Percentiles rank a stretch among this genome's conserved stretches.
Evolutionary conservation across 768 basidiomycete genomes (phyloP).

Genomic region (Dioszegia aurantiaca): DNA sequence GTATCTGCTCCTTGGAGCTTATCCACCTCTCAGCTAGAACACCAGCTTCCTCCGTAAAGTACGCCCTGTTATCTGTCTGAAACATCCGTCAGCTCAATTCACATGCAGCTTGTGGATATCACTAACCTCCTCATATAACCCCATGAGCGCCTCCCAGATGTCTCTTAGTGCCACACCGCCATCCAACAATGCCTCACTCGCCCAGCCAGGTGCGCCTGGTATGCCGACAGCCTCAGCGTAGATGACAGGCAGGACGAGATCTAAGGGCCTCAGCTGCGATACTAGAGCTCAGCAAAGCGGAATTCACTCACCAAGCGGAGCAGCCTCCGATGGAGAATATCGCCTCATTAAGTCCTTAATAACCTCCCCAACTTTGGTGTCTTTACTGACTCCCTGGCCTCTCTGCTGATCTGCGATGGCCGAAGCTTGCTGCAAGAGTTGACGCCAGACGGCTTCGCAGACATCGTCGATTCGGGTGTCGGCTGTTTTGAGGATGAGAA

Average conservation of each 20-base stretch:
- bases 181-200: slow-evolving; percentile 70
- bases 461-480: slow-evolving; percentile 83
- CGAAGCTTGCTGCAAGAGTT: slow-evolving; percentile 62
- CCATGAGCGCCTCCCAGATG: slow-evolving; percentile 61
- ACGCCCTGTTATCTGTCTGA: slow-evolving; percentile 51
- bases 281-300: background rate
- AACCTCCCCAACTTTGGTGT: slow-evolving; percentile 18
- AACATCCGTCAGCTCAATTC: slow-evolving; percentile 61
- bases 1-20: slow-evolving; percentile 39
- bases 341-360: slow-evolving; percentile 66
- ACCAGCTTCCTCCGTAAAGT: slow-evolving; percentile 45
- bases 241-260: slow-evolving; percentile 69
- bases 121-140: slow-evolving; percentile 18
- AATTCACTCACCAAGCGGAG: slow-evolving; percentile 33
- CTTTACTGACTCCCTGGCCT: background rate
- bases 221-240: slow-evolving; percentile 69
- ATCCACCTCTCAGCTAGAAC: slow-evolving; percentile 47
- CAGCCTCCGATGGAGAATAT: slow-evolving; percentile 71
- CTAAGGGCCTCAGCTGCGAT: slow-evolving; percentile 54
- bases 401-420: slow-evolving; percentile 7
- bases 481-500: slow-evolving; percentile 88
- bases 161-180: slow-evolving; percentile 77
- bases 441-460: slow-evolving; percentile 81
- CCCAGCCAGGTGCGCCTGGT: slow-evolving; percentile 71
- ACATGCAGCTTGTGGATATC: slow-evolving; percentile 61